Conservation (phyloP, 225 moss, liverwort and hornwort species). For the Thuidium tamariscinum region DNA sequence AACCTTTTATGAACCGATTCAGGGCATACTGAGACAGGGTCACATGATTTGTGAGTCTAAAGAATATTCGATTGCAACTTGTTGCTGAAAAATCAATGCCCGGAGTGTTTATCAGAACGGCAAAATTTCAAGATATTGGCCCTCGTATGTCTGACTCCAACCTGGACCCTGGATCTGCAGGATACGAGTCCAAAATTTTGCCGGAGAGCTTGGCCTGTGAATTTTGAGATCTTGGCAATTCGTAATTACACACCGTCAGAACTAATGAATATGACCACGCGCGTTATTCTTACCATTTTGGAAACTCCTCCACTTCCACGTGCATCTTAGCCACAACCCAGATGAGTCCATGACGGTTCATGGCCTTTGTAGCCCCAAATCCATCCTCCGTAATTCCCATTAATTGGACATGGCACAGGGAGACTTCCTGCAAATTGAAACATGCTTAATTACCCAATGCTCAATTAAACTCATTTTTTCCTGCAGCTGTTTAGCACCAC, state of each 20-base stretch:
- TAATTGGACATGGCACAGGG: constrained; percentile 8
- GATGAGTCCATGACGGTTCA: constrained; percentile 18
- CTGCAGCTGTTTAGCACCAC: too few species aligned
- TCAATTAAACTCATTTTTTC: too few species aligned
- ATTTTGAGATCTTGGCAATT: not conserved
- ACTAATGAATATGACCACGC: too few species aligned
- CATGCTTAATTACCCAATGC: not conserved
- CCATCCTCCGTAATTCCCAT: constrained; percentile 20
- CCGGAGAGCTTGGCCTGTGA: not conserved
- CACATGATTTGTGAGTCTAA: too few species aligned
- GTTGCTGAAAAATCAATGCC: not conserved
- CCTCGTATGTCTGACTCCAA: not conserved
- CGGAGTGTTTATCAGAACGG: not conserved
- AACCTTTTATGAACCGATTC: too few species aligned
- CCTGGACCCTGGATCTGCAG: too few species aligned
- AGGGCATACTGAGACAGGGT: too few species aligned
- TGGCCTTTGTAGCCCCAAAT: constrained; percentile 22
- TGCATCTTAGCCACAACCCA: constrained; percentile 29
- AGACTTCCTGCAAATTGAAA: constrained; percentile 1
- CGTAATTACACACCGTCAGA: not conserved
- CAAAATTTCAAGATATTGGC: not conserved
- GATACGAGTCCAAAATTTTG: not conserved
- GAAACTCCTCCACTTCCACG: constrained; percentile 16
- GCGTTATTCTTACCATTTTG: too few species aligned
- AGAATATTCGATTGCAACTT: not conserved